Evolutionary conservation across 1,139 yeast genomes (phyloP).

Genomic region (Taphrina communis): DNA sequence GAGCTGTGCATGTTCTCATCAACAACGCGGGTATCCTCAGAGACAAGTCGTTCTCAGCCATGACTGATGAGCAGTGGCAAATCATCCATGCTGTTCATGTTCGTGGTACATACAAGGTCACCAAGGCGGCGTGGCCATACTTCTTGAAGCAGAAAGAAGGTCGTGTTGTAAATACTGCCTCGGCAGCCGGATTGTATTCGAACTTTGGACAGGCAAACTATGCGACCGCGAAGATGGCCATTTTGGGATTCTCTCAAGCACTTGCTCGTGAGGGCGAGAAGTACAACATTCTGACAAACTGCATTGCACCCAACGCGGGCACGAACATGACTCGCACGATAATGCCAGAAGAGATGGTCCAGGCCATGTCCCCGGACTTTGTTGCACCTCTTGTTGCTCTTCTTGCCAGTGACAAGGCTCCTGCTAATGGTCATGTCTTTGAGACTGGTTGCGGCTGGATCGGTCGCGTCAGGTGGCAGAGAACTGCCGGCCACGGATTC

Average conservation of each 20-base stretch:
- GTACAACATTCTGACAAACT: slow-evolving; percentile 74
- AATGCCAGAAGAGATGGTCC: slow-evolving; percentile 76
- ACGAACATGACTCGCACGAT: slow-evolving; percentile 94
- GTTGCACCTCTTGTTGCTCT: slow-evolving; percentile 89
- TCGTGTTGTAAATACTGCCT: slow-evolving; percentile 82
- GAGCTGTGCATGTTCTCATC: slow-evolving; percentile 81
- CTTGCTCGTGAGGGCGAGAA: slow-evolving; percentile 89
- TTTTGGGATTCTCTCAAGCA: slow-evolving; percentile 82
- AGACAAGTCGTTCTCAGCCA: slow-evolving; percentile 84
- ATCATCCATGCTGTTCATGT: slow-evolving; percentile 82
- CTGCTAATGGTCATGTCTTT: slow-evolving; percentile 68
- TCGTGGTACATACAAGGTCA: slow-evolving; percentile 77
- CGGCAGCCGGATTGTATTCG: slow-evolving; percentile 96
- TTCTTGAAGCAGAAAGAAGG: slow-evolving; percentile 80
- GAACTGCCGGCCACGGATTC: slow-evolving; percentile 82
- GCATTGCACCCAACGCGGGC: slow-evolving; percentile 96
- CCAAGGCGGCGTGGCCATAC: slow-evolving; percentile 92
- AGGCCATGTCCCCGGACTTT: slow-evolving; percentile 82
- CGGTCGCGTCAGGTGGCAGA: slow-evolving; percentile 93
- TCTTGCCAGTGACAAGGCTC: slow-evolving; percentile 74
- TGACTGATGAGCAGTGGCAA: slow-evolving; percentile 85
- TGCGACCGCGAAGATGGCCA: slow-evolving; percentile 88
- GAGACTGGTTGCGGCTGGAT: slow-evolving; percentile 93
- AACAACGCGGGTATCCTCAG: slow-evolving; percentile 95
- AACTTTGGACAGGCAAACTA: slow-evolving; percentile 97